Percentiles rank a stretch among this genome's conserved stretches.
These are phyloP conservation scores for Myxozyma neotropica DNA, from an alignment of 805 yeast species.

Conservation along the genomic window DNA sequence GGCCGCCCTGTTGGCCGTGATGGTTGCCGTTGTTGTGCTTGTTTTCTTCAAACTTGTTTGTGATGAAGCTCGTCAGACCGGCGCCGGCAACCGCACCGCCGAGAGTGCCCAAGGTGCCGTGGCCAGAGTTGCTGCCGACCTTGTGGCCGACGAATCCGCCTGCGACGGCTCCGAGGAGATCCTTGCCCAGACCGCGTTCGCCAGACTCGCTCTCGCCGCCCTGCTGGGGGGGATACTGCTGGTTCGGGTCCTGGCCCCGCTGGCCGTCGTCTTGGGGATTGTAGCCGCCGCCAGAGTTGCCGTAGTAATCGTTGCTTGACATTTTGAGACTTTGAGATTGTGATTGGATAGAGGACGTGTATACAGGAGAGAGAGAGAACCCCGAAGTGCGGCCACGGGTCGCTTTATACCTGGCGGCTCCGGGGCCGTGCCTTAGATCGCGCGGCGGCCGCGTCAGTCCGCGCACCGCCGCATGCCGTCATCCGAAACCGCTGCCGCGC, in stretches of 20 bases:
- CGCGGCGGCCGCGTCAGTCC: slow-evolving; percentile 9
- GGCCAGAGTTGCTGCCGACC: slow-evolving; percentile 23
- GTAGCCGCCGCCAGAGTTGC: slow-evolving; percentile 11
- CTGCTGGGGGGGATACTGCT: slow-evolving; percentile 26
- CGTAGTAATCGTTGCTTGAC: slow-evolving; percentile 22
- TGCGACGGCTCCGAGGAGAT: slow-evolving; percentile 26
- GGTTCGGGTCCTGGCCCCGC: slow-evolving; percentile 20
- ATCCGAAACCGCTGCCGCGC: not conserved
- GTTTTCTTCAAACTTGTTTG: not conserved
- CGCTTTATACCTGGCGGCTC: not conserved
- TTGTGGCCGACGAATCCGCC: slow-evolving; percentile 30
- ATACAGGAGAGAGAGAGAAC: not conserved
- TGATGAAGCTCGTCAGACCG: slow-evolving; percentile 14
- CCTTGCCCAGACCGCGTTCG: slow-evolving; percentile 30
- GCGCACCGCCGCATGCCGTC: not conserved
- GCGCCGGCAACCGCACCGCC: slow-evolving; percentile 33
- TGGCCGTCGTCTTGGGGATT: slow-evolving; percentile 25
- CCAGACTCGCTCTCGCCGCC: slow-evolving; percentile 16
- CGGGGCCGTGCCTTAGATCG: not conserved
- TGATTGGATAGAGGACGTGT: not conserved
- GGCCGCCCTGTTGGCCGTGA: slow-evolving; percentile 6
- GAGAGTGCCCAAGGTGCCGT: slow-evolving; percentile 27
- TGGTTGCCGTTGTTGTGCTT: not conserved
- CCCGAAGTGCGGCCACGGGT: not conserved
- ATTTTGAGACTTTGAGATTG: not conserved